Evolutionary conservation across 164 flowering plant genomes (phyloP).

Genomic region (Annona cherimola): DNA sequence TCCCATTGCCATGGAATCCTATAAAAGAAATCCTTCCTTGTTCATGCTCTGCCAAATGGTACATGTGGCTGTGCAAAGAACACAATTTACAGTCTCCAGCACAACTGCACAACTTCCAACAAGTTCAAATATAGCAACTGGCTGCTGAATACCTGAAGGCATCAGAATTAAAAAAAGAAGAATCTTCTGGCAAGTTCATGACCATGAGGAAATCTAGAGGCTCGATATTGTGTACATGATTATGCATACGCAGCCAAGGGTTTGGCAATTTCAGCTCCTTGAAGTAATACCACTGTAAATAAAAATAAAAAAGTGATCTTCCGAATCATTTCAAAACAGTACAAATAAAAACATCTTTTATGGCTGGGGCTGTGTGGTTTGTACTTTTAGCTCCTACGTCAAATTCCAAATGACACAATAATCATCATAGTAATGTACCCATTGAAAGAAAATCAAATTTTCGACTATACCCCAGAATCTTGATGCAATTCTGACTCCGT

Average conservation of each 20-base stretch:
- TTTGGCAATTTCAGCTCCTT: slow-evolving; percentile 49
- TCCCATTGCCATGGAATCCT: background rate
- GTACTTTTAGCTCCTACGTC: background rate
- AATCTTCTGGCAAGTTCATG: slow-evolving; percentile 62
- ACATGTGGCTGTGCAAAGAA: background rate
- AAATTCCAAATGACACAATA: background rate
- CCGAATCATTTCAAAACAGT: background rate
- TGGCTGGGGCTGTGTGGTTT: background rate
- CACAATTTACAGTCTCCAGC: background rate
- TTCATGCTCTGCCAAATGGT: background rate
- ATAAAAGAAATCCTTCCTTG: background rate
- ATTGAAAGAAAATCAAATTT: too few relatives aligned
- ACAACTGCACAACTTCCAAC: background rate
- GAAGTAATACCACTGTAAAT: slow-evolving; percentile 42
- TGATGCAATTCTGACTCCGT: slow-evolving; percentile 23
- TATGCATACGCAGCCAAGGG: slow-evolving; percentile 45
- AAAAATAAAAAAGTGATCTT: background rate
- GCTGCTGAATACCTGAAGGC: slow-evolving; percentile 54
- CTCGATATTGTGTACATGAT: slow-evolving; percentile 31
- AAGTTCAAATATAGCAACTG: background rate
- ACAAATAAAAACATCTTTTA: background rate
- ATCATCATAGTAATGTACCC: background rate
- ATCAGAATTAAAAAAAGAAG: slow-evolving; percentile 70
- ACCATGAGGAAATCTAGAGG: slow-evolving; percentile 58
- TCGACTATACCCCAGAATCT: slow-evolving; percentile 42